Evolutionary conservation across 768 basidiomycete species (phyloP).

Genomic region (Mycena latifolia): DNA sequence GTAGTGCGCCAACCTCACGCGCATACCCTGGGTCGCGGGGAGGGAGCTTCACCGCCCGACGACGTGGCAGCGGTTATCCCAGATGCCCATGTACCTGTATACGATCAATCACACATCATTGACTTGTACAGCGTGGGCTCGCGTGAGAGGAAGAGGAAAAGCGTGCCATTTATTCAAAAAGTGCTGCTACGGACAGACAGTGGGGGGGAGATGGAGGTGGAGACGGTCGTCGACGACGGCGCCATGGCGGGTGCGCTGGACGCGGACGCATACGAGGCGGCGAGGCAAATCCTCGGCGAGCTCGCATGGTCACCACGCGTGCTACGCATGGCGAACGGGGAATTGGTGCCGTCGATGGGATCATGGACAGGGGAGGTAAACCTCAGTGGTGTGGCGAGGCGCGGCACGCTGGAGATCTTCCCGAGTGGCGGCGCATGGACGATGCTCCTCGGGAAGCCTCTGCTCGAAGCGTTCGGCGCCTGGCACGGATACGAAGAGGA

Average conservation of each 20-base stretch:
- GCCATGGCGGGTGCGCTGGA: slow-evolving; percentile 29
- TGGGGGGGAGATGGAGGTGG: slow-evolving; percentile 1
- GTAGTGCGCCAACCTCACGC: slow-evolving; percentile 9
- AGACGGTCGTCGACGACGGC: slow-evolving; percentile 31
- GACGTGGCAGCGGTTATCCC: slow-evolving; percentile 14
- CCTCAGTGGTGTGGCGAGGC: slow-evolving; percentile 13
- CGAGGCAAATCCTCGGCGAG: background rate
- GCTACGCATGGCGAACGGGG: slow-evolving; percentile 36
- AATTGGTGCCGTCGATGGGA: slow-evolving; percentile 23
- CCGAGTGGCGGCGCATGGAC: slow-evolving; percentile 35
- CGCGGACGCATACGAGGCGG: slow-evolving; percentile 8
- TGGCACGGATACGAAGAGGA: slow-evolving; percentile 31
- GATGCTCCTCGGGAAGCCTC: slow-evolving; percentile 35
- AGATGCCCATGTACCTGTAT: slow-evolving; percentile 9
- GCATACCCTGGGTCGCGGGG: slow-evolving; percentile 21
- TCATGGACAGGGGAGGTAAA: slow-evolving; percentile 29
- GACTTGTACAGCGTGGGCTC: slow-evolving; percentile 27
- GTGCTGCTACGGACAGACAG: background rate
- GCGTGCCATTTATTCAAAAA: slow-evolving; percentile 23
- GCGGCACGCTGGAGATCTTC: slow-evolving; percentile 34
- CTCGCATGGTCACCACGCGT: background rate
- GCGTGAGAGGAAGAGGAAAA: background rate
- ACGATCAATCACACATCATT: slow-evolving; percentile 19
- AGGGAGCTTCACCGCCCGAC: slow-evolving; percentile 11
- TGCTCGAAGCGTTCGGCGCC: slow-evolving; percentile 29